These are phyloP conservation scores for Sporisorium sorghi DNA, from an alignment of 1,284 basidiomycete genomes.

Conservation along the genomic window DNA sequence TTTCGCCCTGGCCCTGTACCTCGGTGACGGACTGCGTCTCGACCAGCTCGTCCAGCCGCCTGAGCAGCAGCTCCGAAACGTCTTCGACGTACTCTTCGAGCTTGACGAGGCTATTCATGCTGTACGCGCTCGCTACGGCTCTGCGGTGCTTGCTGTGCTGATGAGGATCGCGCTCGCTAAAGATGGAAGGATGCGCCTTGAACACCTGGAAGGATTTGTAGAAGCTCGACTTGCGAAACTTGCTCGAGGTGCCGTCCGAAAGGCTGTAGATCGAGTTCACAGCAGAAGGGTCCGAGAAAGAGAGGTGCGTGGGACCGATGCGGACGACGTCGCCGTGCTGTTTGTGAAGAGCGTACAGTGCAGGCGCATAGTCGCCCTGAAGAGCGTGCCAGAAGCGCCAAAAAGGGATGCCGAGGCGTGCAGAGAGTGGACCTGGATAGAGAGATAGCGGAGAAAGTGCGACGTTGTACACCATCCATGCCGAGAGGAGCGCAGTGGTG, in stretches of 20 bases:
- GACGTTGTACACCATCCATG: slow-evolving; percentile 44
- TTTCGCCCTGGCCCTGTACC: slow-evolving; percentile 3
- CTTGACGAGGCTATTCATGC: slow-evolving; percentile 54
- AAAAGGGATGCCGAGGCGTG: slow-evolving; percentile 49
- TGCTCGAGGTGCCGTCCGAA: slow-evolving; percentile 44
- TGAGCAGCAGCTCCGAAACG: slow-evolving; percentile 45
- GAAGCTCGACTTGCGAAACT: slow-evolving; percentile 55
- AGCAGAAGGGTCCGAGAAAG: slow-evolving; percentile 47
- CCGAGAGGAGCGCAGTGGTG: slow-evolving; percentile 7
- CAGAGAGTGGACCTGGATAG: slow-evolving; percentile 51
- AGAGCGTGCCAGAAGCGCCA: slow-evolving; percentile 52
- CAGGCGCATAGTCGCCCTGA: slow-evolving; percentile 46
- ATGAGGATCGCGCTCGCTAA: slow-evolving; percentile 58
- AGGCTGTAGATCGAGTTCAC: slow-evolving; percentile 58
- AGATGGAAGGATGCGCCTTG: slow-evolving; percentile 53
- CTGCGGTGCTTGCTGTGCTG: slow-evolving; percentile 52
- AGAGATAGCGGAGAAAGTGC: slow-evolving; percentile 47
- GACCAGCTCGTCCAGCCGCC: slow-evolving; percentile 40
- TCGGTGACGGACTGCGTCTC: slow-evolving; percentile 28
- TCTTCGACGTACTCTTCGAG: slow-evolving; percentile 60
- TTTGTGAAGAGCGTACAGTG: slow-evolving; percentile 39
- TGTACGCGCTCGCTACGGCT: slow-evolving; percentile 57
- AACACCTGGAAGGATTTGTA: slow-evolving; percentile 53
- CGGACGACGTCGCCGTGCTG: slow-evolving; percentile 56
- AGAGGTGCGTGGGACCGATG: slow-evolving; percentile 57